Percentiles rank a stretch among this genome's conserved stretches.
Conservation (phyloP, 345 rosid genomes). For the Salix exigua region DNA sequence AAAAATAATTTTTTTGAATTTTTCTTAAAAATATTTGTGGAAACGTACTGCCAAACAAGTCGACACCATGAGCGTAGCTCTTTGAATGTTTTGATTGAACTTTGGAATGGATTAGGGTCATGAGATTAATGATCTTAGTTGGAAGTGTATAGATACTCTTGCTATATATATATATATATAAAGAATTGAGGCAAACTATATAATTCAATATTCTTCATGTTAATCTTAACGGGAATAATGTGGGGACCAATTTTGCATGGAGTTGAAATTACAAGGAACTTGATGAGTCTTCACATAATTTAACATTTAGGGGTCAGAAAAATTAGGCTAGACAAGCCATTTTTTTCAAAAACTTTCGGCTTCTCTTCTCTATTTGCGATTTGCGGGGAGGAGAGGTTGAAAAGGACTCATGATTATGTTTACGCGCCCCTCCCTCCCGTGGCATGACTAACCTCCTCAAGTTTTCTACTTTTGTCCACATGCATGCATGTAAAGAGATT, state of each 20-base stretch:
- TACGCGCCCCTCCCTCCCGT: too few relatives aligned
- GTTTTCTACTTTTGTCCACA: too few relatives aligned
- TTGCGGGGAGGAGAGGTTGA: not conserved
- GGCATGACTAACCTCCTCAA: too few relatives aligned
- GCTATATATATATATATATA: not conserved
- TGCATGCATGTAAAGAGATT: too few relatives aligned
- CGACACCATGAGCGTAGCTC: not conserved
- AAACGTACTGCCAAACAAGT: too few relatives aligned
- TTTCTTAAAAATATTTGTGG: too few relatives aligned
- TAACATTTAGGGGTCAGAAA: not conserved
- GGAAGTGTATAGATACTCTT: not conserved
- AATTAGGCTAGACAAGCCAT: too few relatives aligned
- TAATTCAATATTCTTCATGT: not conserved
- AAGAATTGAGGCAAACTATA: not conserved
- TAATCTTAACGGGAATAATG: not conserved
- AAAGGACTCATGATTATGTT: too few relatives aligned
- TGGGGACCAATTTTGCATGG: not conserved
- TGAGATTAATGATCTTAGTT: not conserved
- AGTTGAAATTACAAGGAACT: not conserved
- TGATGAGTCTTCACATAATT: not conserved
- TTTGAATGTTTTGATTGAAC: not conserved
- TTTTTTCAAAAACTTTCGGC: not conserved
- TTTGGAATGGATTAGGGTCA: not conserved
- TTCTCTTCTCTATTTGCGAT: not conserved
- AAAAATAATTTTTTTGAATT: too few relatives aligned